Evolutionary conservation across 2,329 filamentous ascomycete genomes (phyloP), one percentile per base, ranked within the genome.

Genomic region (Colletotrichum sp.): DNA sequence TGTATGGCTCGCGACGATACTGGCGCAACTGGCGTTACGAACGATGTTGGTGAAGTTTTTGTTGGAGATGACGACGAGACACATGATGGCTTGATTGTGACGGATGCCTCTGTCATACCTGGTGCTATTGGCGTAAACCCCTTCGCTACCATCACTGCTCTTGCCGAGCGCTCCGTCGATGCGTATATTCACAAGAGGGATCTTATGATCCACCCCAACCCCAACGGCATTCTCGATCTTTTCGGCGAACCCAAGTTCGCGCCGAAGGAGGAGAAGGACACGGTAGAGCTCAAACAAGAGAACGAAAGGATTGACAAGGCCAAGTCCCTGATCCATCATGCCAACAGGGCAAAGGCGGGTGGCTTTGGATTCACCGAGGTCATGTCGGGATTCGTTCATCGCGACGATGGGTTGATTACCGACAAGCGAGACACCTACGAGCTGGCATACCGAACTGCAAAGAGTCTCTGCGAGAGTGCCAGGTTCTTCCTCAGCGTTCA

Each of bases 61-160:
- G 87, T 79, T 0, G 92, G 92, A 5, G 79, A 84, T 6, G 88
- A 88, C 0, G 79, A 79, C 1, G 88, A 92, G 39, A 88, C 88
- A 0, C 85, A 94, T 79, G 65, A 85, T 0, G 92, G 92, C 1
- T 85, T 94, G 3, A 86, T 93, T 21, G 90, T 93, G 34, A 90
- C 90, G 0, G 93, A 94, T 80, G 92, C 85, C 10, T 87, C 92
- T 4, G 83, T 91, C 1, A 88, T 94, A 18, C 93, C 93, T 0
- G 88, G 89, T 9, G 89, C 93, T 1, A 85, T 94, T 3, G 89
- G 92, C 16, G 91, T 92, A 5, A 94, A 94, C 79, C 93, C 93
- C 0, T 89, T 93, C 68, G 93, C 93, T 2, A 94, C 93, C 2
- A 94, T 94, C 77, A 90, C 92, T 1, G 93, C 93, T 4, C 87